These are phyloP conservation scores for Botrytis cinerea DNA, from an alignment of 2,329 filamentous ascomycete species.

Conservation along the genomic window DNA sequence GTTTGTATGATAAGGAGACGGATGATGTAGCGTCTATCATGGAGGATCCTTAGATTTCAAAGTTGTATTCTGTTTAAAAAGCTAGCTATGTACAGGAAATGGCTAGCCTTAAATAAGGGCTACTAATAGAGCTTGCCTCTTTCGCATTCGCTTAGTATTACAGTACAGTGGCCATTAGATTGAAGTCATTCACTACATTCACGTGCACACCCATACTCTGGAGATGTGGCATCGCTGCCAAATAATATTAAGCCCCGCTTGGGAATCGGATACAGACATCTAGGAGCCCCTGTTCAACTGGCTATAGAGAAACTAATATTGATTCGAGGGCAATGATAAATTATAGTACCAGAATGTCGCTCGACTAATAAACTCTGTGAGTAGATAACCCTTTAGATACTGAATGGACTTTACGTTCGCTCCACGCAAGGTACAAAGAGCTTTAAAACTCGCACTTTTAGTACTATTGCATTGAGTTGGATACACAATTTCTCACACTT, in stretches of 20 bases:
- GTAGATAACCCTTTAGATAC: not conserved
- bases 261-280: not conserved
- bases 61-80: too few relatives aligned
- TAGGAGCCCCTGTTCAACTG: fast-evolving
- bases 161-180: too few relatives aligned
- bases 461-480: not conserved
- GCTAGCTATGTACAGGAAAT: too few relatives aligned
- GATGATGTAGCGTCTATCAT: too few relatives aligned
- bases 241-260: not conserved
- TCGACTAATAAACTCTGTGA: not conserved
- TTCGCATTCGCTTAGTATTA: too few relatives aligned
- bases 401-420: not conserved
- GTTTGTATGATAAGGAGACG: too few relatives aligned
- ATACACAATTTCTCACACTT: not conserved
- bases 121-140: too few relatives aligned
- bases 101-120: too few relatives aligned
- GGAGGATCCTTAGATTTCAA: too few relatives aligned
- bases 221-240: not conserved
- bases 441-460: not conserved
- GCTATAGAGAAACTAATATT: not conserved
- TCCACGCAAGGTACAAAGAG: not conserved
- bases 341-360: not conserved
- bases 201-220: not conserved
- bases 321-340: not conserved
- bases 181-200: too few relatives aligned